Evolutionary conservation across 2,329 filamentous ascomycete species (phyloP).

Genomic region (Akanthomyces uredinophilus): DNA sequence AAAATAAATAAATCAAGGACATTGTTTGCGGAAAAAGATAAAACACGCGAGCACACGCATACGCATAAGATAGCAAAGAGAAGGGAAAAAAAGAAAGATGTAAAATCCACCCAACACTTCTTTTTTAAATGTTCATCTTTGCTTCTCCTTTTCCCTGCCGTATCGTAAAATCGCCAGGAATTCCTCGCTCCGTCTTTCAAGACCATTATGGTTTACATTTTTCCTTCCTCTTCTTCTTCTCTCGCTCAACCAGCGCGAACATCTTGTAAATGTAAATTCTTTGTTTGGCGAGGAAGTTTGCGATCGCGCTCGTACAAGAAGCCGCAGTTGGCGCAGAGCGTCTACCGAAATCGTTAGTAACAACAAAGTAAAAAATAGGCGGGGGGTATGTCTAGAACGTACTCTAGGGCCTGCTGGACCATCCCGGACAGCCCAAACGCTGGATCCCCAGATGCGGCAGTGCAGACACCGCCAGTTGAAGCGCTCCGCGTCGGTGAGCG

Average conservation of each 20-base stretch:
- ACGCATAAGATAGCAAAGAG: too few relatives aligned
- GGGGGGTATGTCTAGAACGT: constrained; percentile 33
- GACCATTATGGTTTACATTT: not conserved
- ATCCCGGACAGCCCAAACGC: constrained; percentile 92
- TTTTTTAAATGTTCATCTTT: too few relatives aligned
- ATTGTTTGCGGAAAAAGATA: too few relatives aligned
- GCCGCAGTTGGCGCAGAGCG: constrained; percentile 90
- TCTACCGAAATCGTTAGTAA: constrained; percentile 42
- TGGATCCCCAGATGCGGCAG: constrained; percentile 80
- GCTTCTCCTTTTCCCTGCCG: not conserved
- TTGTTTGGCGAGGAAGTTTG: constrained; percentile 58
- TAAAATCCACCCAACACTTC: too few relatives aligned
- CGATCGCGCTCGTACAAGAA: constrained; percentile 84
- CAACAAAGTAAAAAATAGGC: constrained; percentile 7
- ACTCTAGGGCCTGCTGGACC: constrained; percentile 81
- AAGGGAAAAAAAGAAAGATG: too few relatives aligned
- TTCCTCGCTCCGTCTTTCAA: not conserved
- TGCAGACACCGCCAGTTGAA: constrained; percentile 82
- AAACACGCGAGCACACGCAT: too few relatives aligned
- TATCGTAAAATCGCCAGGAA: too few relatives aligned
- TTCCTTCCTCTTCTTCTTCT: not conserved
- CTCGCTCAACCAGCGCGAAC: constrained; percentile 26
- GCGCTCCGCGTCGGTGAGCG: constrained; percentile 72
- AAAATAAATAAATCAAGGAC: too few relatives aligned
- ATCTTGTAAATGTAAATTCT: constrained; percentile 34